Evolutionary conservation across 192 early-diverging fungal genomes (phyloP).

Genomic region (Backusella luteola): DNA sequence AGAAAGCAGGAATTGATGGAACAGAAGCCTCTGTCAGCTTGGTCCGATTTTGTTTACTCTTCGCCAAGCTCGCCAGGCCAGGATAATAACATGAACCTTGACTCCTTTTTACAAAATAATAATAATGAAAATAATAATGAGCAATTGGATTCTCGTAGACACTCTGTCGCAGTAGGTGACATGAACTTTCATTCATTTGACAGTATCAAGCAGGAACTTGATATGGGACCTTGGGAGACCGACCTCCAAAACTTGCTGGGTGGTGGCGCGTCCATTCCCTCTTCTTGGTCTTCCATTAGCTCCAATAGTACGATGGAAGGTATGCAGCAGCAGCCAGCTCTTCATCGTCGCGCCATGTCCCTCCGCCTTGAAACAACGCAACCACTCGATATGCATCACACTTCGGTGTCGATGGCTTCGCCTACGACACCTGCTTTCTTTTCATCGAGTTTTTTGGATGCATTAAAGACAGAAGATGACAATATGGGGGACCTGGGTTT

Average conservation of each 20-base stretch:
- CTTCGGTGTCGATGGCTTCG: neutral
- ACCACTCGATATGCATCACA: neutral
- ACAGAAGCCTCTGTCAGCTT: neutral
- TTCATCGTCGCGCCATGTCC: slow-evolving; percentile 7
- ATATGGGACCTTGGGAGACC: neutral
- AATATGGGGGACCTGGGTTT: neutral
- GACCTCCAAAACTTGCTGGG: neutral
- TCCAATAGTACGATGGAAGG: neutral
- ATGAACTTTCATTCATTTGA: slow-evolving; percentile 11
- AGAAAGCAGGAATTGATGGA: slow-evolving; percentile 13
- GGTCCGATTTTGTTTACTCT: slow-evolving; percentile 26
- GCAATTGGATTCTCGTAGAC: slow-evolving; percentile 16
- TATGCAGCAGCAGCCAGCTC: neutral
- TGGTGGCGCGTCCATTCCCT: neutral
- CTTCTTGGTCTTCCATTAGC: slow-evolving; percentile 8
- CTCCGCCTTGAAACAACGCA: neutral
- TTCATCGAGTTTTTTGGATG: slow-evolving; percentile 65
- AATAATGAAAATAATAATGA: slow-evolving; percentile 1
- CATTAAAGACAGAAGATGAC: slow-evolving; percentile 47
- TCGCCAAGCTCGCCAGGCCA: slow-evolving; percentile 12
- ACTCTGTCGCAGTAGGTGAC: slow-evolving; percentile 30
- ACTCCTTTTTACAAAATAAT: neutral
- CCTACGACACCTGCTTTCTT: slow-evolving; percentile 69
- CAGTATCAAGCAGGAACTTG: neutral
- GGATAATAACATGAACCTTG: slow-evolving; percentile 9